phyloP scores from a whole-genome alignment of 2,329 filamentous ascomycete genomes.

The Sporothrix pseudoabietina region DNA sequence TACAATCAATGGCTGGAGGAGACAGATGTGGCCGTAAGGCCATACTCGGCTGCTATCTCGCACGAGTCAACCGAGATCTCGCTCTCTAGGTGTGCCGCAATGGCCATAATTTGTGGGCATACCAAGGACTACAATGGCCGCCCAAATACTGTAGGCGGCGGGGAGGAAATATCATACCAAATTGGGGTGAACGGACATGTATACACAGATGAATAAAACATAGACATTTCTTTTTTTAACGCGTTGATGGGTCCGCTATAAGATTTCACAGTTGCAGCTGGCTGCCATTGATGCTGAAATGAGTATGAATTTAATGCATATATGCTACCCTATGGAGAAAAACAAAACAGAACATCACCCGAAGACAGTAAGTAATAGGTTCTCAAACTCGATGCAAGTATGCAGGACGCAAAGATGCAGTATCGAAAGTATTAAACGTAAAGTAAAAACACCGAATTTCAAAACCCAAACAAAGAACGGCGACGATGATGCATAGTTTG shows the following conservation, averaged over 20 bases:
- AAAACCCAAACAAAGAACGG: constrained; percentile 16
- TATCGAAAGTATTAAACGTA: background rate
- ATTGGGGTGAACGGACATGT: background rate
- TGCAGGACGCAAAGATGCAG: background rate
- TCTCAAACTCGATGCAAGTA: constrained; percentile 1
- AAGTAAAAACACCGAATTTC: background rate
- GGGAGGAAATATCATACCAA: background rate
- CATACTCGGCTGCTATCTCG: background rate
- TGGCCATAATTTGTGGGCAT: background rate
- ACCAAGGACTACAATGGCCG: no score
- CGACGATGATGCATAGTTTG: background rate
- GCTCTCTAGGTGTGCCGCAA: background rate
- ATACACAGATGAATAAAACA: background rate
- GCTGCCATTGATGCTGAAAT: constrained; percentile 9
- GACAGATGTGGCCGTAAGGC: background rate
- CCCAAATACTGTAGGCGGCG: no score
- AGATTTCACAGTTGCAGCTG: background rate
- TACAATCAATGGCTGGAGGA: background rate
- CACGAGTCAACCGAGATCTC: background rate
- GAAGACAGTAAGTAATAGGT: background rate
- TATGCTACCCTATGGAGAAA: constrained; percentile 10
- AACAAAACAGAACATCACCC: background rate
- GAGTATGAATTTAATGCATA: constrained; percentile 15
- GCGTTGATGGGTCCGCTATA: no score
- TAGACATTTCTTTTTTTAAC: constrained; percentile 2